These are phyloP conservation scores for Chloris gayana DNA, from an alignment of 176 grass and related monocot species.

Conservation along the genomic window DNA sequence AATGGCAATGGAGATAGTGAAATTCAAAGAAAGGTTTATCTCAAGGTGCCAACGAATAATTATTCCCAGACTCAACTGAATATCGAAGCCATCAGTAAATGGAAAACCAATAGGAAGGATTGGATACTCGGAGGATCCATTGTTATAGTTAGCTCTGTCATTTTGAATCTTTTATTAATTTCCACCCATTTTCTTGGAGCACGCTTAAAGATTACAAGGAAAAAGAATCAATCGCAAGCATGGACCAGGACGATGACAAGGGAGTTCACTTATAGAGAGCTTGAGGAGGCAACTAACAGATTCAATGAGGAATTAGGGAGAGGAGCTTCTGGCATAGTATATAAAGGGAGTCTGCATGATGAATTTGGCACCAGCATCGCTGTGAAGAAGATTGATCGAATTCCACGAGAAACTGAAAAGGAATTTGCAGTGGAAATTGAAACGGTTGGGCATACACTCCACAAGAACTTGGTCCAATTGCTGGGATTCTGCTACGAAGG, in stretches of 20 bases:
- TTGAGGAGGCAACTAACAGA: constrained; percentile 35
- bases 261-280: constrained; percentile 42
- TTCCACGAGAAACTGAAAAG: constrained; percentile 40
- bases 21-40: neutral
- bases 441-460: constrained; percentile 49
- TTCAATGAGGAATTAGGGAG: constrained; percentile 44
- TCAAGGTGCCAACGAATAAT: constrained; percentile 53
- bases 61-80: neutral
- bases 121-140: constrained; percentile 37
- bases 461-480: constrained; percentile 57
- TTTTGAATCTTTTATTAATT: constrained; percentile 31
- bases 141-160: constrained; percentile 40
- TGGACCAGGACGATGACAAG: too few species aligned
- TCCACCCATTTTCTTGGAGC: neutral
- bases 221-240: too few species aligned
- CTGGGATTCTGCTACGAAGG: constrained; percentile 57
- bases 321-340: constrained; percentile 49
- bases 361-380: neutral
- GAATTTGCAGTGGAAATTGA: constrained; percentile 51
- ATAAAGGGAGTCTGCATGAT: constrained; percentile 23
- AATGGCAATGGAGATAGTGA: constrained; percentile 18
- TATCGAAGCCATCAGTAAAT: neutral
- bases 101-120: constrained; percentile 10
- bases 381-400: constrained; percentile 49
- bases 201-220: too few species aligned